phyloP scores from a whole-genome alignment of 805 yeast genomes.

The Debaryomyces maramus region DNA sequence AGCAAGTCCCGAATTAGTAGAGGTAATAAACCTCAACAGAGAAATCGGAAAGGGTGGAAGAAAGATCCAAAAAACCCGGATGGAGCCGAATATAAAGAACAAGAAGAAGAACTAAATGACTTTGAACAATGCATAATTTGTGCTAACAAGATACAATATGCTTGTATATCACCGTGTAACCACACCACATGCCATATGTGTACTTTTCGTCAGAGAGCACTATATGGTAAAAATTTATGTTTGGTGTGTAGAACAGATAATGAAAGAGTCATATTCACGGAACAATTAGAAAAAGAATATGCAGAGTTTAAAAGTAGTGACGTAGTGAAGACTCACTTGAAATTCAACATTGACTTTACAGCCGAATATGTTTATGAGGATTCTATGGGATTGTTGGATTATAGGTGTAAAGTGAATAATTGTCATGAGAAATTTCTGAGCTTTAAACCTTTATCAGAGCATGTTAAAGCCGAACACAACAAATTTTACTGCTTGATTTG shows the following conservation, averaged over 20 bases:
- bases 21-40: not conserved
- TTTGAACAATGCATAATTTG: constrained; percentile 73
- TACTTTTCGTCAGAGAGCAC: constrained; percentile 76
- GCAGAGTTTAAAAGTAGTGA: constrained; percentile 33
- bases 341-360: constrained; percentile 61
- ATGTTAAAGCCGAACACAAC: constrained; percentile 63
- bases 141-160: constrained; percentile 64
- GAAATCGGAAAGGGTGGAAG: not conserved
- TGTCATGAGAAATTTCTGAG: constrained; percentile 43
- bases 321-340: constrained; percentile 38
- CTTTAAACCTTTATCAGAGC: constrained; percentile 63
- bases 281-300: constrained; percentile 38
- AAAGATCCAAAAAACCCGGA: not conserved
- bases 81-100: constrained; percentile 18
- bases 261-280: constrained; percentile 57
- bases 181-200: constrained; percentile 85
- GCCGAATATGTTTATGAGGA: constrained; percentile 45
- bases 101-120: constrained; percentile 33
- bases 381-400: constrained; percentile 53
- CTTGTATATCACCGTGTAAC: constrained; percentile 78
- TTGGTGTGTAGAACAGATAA: constrained; percentile 80
- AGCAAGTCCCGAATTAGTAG: not conserved
- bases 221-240: constrained; percentile 73
- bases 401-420: constrained; percentile 50
- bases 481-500: constrained; percentile 74